Base-by-base conservation (phyloP, 169 alveolate species). In the Plasmodium adleri region DNA sequence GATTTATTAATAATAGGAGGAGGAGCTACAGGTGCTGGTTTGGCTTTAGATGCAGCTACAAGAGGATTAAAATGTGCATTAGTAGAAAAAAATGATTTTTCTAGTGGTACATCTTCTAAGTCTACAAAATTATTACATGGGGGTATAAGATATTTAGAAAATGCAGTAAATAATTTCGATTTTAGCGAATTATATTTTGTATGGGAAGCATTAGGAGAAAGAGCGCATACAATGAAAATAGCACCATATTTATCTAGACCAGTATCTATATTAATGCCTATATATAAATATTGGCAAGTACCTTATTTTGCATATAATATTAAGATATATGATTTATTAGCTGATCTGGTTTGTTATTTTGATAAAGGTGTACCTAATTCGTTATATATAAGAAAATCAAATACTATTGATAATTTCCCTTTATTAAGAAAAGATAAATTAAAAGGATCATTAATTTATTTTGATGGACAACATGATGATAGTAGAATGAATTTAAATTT, bases 51-150 rank as follows among this genome's bases (percentile, higher is more conserved):
- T 64, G 97, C 98, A 49, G 98, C 98, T 0, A 88, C 97, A 9
- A 88, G 99, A 28, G 99, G 99, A 9, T 90, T 98, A 54, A 96
- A 94, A 59, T 95, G 98, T 75, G 97, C 98, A 12, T 83, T 97
- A 67, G 91, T 98, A n/a, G 99, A 98, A 15, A 92, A 93, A 3
- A 86, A 93, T 17, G 99, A 98, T 90, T 98, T 96, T 70, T 97
- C 98, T 4, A 95, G 98, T n/a, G 99, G 98, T 1, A 96, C 99
- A 1, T 95, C 99, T 52, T 94, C 97, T 3, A 97, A 96, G 90
- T 95, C 98, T 20, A 98, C 99, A 9, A 98, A 98, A 92, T 94
- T 98, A 54, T 94, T 97, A 15, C 99, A 98, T 86, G 99, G 99
- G 13, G 99, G 99, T 13, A 94, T 98, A 15, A 95, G 99, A 72